A percentile compares a stretch with the other conserved stretches of the same genome.
Evolutionary conservation across 768 basidiomycete species (phyloP).

Genomic region (Lentinula sp.): DNA sequence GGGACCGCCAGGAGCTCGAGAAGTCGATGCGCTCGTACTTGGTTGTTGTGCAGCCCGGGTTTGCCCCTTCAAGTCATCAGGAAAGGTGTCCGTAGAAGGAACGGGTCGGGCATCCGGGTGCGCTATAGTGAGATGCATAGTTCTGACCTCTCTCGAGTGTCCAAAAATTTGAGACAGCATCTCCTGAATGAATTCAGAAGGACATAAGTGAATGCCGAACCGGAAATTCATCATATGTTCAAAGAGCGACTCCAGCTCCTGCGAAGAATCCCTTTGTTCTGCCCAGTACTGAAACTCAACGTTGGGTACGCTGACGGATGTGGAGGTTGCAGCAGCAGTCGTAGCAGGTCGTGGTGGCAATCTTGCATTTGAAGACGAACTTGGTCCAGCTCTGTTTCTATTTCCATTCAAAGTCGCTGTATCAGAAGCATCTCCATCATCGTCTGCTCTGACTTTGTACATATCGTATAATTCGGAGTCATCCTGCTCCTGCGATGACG

Average conservation of each 20-base stretch:
- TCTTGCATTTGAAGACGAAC: not conserved
- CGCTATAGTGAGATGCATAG: conserved; percentile 35
- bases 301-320: not conserved
- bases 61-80: not conserved
- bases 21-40: not conserved
- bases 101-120: conserved; percentile 16
- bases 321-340: conserved; percentile 46
- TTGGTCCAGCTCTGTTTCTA: conserved; percentile 20
- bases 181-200: conserved; percentile 25
- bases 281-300: conserved; percentile 18
- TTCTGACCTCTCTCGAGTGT: conserved; percentile 19
- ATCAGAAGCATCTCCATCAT: conserved; percentile 9
- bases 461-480: conserved; percentile 13
- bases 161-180: conserved; percentile 31
- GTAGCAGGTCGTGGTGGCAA: conserved; percentile 75
- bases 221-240: conserved; percentile 34
- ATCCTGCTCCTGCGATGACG: conserved; percentile 1
- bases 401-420: conserved; percentile 6
- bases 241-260: conserved; percentile 33
- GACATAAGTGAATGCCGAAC: conserved; percentile 31
- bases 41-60: not conserved
- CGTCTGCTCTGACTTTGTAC: conserved; percentile 10
- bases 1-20: not conserved
- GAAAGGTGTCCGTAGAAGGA: not conserved
- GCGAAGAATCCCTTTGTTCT: conserved; percentile 20